phyloP scores from a whole-genome alignment of 805 yeast species.

The Myxozyma udenii region DNA sequence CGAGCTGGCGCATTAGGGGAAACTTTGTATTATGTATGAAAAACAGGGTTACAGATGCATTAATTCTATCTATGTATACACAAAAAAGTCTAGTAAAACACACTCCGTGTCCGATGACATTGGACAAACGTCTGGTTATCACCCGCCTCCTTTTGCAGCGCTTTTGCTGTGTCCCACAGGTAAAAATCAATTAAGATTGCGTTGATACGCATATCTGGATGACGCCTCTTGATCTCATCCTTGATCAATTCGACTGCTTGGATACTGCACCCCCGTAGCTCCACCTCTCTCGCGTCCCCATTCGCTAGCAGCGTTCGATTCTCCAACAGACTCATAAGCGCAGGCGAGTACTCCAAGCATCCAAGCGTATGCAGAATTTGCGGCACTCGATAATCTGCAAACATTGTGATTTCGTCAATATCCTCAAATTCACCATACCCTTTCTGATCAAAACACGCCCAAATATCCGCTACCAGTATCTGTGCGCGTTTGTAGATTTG shows the following conservation, averaged over 20 bases:
- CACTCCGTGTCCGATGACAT: conserved; percentile 43
- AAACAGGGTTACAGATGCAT: background rate
- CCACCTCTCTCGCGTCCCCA: conserved; percentile 41
- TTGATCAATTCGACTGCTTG: conserved; percentile 43
- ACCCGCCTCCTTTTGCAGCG: conserved; percentile 33
- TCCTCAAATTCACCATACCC: conserved; percentile 42
- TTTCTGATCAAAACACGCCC: conserved; percentile 45
- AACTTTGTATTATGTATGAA: background rate
- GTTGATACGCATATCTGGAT: conserved; percentile 34
- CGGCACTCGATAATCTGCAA: conserved; percentile 49
- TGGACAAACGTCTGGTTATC: conserved; percentile 30
- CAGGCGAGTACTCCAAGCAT: conserved; percentile 38
- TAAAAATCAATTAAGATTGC: conserved; percentile 45
- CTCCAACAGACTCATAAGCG: conserved; percentile 31
- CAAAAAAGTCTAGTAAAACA: conserved; percentile 23
- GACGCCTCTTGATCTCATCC: conserved; percentile 29
- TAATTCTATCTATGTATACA: background rate
- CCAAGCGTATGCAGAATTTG: conserved; percentile 43
- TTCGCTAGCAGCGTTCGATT: conserved; percentile 30
- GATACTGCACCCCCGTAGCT: conserved; percentile 45
- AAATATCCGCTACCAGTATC: conserved; percentile 43
- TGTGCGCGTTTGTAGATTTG: conserved; percentile 44
- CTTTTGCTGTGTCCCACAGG: conserved; percentile 47
- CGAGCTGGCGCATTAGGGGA: conserved; percentile 12
- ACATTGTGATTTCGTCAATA: conserved; percentile 45